phyloP scores from a whole-genome alignment of 345 rosid genomes.

The Eucalyptus cloeziana region DNA sequence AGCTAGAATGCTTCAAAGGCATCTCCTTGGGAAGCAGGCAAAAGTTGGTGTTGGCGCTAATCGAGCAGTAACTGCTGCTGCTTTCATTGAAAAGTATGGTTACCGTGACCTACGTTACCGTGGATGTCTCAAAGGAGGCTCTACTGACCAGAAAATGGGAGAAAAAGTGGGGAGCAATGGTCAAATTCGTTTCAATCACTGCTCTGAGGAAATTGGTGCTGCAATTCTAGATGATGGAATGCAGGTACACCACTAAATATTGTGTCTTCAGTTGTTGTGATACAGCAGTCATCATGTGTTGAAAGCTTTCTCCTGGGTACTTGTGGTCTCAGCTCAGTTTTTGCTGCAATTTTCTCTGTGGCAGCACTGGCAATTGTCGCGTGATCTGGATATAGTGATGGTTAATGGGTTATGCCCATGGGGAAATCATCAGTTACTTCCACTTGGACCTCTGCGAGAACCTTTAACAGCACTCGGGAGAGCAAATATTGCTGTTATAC shows the following conservation, averaged over 20 bases:
- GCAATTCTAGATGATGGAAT: slow-evolving; percentile 77
- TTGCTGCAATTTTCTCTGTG: slow-evolving; percentile 1
- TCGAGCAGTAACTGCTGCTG: slow-evolving; percentile 49
- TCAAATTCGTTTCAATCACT: neutral
- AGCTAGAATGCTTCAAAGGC: slow-evolving; percentile 72
- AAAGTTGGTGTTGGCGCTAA: slow-evolving; percentile 69
- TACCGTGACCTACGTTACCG: slow-evolving; percentile 9
- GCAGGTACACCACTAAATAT: slow-evolving; percentile 41
- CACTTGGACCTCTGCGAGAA: slow-evolving; percentile 82
- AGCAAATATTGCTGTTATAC: slow-evolving; percentile 60
- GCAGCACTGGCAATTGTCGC: slow-evolving; percentile 70
- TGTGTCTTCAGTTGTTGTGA: neutral
- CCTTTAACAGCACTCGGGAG: slow-evolving; percentile 48
- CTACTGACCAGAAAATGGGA: neutral
- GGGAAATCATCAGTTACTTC: slow-evolving; percentile 60
- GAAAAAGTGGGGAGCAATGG: neutral
- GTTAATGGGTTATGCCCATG: slow-evolving; percentile 64
- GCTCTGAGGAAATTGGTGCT: slow-evolving; percentile 24
- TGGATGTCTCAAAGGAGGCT: neutral
- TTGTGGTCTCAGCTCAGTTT: neutral
- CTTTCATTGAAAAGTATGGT: slow-evolving; percentile 42
- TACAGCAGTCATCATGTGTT: neutral
- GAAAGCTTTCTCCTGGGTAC: neutral
- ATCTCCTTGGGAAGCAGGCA: slow-evolving; percentile 20
- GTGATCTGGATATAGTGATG: slow-evolving; percentile 84